These are phyloP conservation scores for Plasmodium vinckei DNA, from an alignment of 169 alveolate species.

Conservation along the genomic window DNA sequence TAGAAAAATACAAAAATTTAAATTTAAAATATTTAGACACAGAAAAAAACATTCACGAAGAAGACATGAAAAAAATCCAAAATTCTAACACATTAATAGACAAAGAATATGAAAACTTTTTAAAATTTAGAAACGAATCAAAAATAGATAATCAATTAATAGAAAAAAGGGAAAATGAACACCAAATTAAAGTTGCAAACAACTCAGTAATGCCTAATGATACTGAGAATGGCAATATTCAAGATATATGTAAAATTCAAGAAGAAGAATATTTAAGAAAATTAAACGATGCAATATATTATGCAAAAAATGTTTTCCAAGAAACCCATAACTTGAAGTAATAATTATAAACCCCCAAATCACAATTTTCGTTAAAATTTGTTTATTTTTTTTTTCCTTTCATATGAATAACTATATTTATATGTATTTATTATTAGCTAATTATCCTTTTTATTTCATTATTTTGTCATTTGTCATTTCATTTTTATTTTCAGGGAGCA, in stretches of 20 bases:
- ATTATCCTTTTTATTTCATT: slow-evolving; percentile 9
- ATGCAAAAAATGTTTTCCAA: slow-evolving; percentile 43
- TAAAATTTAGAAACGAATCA: slow-evolving; percentile 52
- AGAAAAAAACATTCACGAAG: slow-evolving; percentile 22
- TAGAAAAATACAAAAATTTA: slow-evolving; percentile 40
- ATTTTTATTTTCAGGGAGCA: slow-evolving; percentile 11
- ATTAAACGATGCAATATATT: slow-evolving; percentile 59
- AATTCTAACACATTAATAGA: slow-evolving; percentile 10
- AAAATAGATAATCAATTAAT: slow-evolving; percentile 1
- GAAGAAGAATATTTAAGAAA: slow-evolving; percentile 44
- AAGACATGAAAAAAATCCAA: slow-evolving; percentile 39
- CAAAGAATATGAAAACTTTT: slow-evolving; percentile 35
- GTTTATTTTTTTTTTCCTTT: background rate
- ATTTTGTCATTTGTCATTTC: background rate
- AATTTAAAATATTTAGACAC: slow-evolving; percentile 9
- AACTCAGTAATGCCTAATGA: background rate
- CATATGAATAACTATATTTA: too few relatives aligned
- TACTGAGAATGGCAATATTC: background rate
- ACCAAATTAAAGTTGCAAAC: background rate
- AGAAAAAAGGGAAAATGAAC: slow-evolving; percentile 26
- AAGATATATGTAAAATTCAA: slow-evolving; percentile 22
- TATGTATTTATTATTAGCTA: background rate
- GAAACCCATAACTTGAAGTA: slow-evolving; percentile 56
- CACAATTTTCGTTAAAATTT: background rate
- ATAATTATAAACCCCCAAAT: background rate